phyloP scores from a whole-genome alignment of 1,139 yeast genomes.

The Saccharomyces hybrid region DNA sequence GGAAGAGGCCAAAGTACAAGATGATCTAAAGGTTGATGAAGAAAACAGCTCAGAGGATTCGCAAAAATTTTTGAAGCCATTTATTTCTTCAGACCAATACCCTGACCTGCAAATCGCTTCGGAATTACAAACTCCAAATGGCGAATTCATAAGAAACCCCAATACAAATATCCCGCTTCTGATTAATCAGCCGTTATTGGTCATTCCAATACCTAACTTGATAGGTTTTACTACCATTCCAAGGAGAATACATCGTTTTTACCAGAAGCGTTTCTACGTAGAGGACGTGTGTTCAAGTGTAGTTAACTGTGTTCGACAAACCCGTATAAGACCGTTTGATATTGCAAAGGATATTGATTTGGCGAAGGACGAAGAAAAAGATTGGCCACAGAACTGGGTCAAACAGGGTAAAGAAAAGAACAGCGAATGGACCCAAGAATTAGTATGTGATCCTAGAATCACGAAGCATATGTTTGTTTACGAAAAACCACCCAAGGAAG shows the following conservation, averaged over 20 bases:
- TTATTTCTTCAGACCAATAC: constrained; percentile 51
- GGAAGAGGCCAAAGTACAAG: constrained; percentile 10
- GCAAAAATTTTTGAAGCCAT: constrained; percentile 52
- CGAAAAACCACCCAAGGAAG: background rate
- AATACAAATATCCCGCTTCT: constrained; percentile 46
- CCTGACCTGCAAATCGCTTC: constrained; percentile 48
- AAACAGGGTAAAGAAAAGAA: constrained; percentile 56
- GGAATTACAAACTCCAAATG: constrained; percentile 36
- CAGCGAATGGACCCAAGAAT: constrained; percentile 85
- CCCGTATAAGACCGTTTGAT: constrained; percentile 49
- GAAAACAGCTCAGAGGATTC: constrained; percentile 23
- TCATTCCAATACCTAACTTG: constrained; percentile 64
- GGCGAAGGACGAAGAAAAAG: constrained; percentile 65
- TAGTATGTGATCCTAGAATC: constrained; percentile 63
- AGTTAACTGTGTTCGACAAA: constrained; percentile 46
- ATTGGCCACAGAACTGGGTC: constrained; percentile 90
- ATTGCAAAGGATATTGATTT: constrained; percentile 43
- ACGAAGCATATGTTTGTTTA: background rate
- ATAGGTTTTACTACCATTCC: constrained; percentile 77
- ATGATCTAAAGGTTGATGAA: constrained; percentile 31
- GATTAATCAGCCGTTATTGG: constrained; percentile 68
- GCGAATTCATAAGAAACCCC: constrained; percentile 28
- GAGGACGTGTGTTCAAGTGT: constrained; percentile 62
- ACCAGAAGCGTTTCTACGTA: constrained; percentile 62
- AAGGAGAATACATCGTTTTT: constrained; percentile 66